phyloP scores from a whole-genome alignment of 2,329 filamentous ascomycete species.

The Dactylonectria macrodidyma region DNA sequence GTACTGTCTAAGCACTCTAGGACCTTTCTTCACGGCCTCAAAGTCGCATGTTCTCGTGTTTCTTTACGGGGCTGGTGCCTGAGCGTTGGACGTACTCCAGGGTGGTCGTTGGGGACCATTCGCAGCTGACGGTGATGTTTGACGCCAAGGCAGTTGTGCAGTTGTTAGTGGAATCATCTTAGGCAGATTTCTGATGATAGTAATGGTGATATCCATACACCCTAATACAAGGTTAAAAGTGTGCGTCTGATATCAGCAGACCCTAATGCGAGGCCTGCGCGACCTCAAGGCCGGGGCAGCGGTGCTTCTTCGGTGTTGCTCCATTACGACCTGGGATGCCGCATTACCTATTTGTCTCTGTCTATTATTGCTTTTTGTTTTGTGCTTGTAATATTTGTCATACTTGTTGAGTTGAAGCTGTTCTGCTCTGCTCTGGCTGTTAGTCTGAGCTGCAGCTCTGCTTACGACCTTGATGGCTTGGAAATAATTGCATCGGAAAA shows the following conservation, averaged over 20 bases:
- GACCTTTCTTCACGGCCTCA: neutral
- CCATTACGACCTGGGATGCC: neutral
- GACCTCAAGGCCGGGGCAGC: neutral
- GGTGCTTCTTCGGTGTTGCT: neutral
- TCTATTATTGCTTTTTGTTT: neutral
- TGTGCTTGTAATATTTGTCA: neutral
- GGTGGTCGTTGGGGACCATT: neutral
- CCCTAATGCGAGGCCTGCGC: neutral
- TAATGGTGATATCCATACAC: neutral
- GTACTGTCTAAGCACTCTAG: neutral
- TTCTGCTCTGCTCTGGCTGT: neutral
- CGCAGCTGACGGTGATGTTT: neutral
- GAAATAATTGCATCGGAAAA: neutral
- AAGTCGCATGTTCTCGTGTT: neutral
- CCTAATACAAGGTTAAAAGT: neutral
- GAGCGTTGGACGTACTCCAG: neutral
- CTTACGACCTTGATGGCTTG: neutral
- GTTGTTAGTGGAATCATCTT: neutral
- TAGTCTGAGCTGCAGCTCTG: neutral
- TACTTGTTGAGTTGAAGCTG: neutral
- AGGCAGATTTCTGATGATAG: neutral
- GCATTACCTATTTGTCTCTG: neutral
- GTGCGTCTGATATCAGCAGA: neutral
- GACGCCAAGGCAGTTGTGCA: neutral
- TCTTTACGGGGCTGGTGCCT: neutral